Percentiles rank a stretch among this genome's conserved stretches.
Conservation (phyloP, 805 yeast species). For the Maudiozyma pseudohumilis region DNA sequence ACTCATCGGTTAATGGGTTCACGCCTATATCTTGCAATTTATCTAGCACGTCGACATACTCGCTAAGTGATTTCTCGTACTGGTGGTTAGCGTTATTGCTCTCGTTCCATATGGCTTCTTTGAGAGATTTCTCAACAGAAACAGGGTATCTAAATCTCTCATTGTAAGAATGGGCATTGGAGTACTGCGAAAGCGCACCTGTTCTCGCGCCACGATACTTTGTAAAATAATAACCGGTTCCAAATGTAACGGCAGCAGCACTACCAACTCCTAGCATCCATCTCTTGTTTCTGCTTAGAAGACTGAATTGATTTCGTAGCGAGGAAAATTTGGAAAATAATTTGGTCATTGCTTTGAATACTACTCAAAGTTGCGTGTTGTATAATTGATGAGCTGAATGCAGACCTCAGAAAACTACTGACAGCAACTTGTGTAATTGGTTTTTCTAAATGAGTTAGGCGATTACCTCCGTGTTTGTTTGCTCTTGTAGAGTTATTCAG, state of each 20-base stretch:
- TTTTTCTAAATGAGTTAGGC: too few species aligned
- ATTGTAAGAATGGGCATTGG: neutral
- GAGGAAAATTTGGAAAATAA: too few species aligned
- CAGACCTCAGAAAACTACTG: too few species aligned
- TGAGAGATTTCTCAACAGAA: slow-evolving; percentile 23
- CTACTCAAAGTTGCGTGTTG: too few species aligned
- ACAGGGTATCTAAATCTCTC: slow-evolving; percentile 4
- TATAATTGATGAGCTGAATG: too few species aligned
- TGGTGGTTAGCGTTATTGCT: slow-evolving; percentile 47
- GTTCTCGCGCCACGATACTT: neutral
- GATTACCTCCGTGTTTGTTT: too few species aligned
- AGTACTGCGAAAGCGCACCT: neutral
- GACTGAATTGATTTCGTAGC: neutral
- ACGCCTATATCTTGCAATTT: slow-evolving; percentile 33
- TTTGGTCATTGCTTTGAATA: too few species aligned
- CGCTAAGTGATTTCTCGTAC: slow-evolving; percentile 55
- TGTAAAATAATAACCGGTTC: slow-evolving; percentile 1
- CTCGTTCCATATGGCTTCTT: slow-evolving; percentile 80
- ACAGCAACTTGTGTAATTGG: too few species aligned
- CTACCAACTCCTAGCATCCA: neutral
- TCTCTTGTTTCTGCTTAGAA: neutral
- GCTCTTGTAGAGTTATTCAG: too few species aligned
- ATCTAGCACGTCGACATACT: slow-evolving; percentile 60
- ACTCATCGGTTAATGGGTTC: slow-evolving; percentile 60
- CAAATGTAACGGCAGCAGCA: neutral